Conservation (phyloP, 2,329 filamentous ascomycete genomes). For the Sporothrix pseudoabietina region DNA sequence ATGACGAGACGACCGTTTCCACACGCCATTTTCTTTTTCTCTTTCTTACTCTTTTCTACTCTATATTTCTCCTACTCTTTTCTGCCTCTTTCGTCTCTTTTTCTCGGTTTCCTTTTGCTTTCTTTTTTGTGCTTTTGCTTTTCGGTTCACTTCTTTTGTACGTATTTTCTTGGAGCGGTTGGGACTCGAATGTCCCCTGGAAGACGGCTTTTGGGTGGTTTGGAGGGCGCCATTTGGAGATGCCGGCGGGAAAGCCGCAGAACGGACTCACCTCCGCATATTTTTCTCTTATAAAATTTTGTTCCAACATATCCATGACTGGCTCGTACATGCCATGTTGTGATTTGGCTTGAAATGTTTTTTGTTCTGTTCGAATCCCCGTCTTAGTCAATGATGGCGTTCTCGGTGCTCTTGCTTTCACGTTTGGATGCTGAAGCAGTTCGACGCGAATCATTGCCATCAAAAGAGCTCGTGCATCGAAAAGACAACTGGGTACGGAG, state of each 20-base stretch:
- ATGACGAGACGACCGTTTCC: constrained; percentile 22
- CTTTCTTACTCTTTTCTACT: neutral
- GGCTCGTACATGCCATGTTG: neutral
- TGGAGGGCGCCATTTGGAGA: neutral
- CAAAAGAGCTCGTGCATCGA: neutral
- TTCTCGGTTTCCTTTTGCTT: constrained; percentile 11
- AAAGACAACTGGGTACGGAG: neutral
- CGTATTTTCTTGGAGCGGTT: constrained; percentile 8
- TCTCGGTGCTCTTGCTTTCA: neutral
- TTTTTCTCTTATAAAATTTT: neutral
- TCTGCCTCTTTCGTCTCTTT: neutral
- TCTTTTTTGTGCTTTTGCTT: neutral
- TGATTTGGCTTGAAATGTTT: neutral
- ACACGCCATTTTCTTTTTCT: constrained; percentile 8
- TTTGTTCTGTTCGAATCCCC: no score
- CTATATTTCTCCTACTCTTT: neutral
- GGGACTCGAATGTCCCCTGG: constrained; percentile 3
- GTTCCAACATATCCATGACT: neutral
- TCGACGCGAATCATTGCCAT: neutral
- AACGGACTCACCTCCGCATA: constrained; percentile 9
- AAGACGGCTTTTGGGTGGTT: constrained; percentile 20
- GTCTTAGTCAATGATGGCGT: neutral
- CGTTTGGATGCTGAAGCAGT: neutral
- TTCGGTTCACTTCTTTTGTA: constrained; percentile 23
- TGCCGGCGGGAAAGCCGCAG: constrained; percentile 12